Conservation (phyloP, 2,329 filamentous ascomycete species). For the Chalara sp. region DNA sequence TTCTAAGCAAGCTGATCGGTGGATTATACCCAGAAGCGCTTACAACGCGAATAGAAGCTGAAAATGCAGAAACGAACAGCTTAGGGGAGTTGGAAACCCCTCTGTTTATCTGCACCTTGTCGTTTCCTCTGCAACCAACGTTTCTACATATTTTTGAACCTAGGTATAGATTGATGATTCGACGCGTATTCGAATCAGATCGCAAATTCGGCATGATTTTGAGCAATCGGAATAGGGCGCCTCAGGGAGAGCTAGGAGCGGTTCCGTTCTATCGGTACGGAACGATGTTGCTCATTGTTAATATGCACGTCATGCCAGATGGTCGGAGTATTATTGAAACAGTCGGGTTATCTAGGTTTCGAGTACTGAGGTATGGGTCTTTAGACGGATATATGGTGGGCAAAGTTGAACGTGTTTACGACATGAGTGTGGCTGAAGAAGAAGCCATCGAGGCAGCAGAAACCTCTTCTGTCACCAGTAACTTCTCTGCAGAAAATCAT, state of each 20-base stretch:
- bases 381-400: constrained; percentile 74
- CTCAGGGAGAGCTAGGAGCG: constrained; percentile 45
- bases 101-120: constrained; percentile 75
- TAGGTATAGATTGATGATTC: constrained; percentile 85
- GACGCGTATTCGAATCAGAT: constrained; percentile 62
- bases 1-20: constrained; percentile 56
- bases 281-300: constrained; percentile 69
- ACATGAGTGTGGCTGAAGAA: constrained; percentile 76
- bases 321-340: constrained; percentile 79
- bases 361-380: constrained; percentile 54
- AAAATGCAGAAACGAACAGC: constrained; percentile 50
- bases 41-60: constrained; percentile 42
- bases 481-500: constrained; percentile 14
- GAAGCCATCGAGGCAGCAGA: constrained; percentile 69
- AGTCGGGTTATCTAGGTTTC: constrained; percentile 69
- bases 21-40: constrained; percentile 65
- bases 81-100: constrained; percentile 55
- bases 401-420: constrained; percentile 70
- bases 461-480: constrained; percentile 25
- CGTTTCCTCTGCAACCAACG: constrained; percentile 77
- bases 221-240: constrained; percentile 48
- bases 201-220: constrained; percentile 82
- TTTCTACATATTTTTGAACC: constrained; percentile 90
- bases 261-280: constrained; percentile 66
- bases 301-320: constrained; percentile 67